Percentiles rank a stretch among this genome's conserved stretches.
These are phyloP conservation scores for Hansenula anomala DNA, from an alignment of 1,139 yeast genomes.

Conservation along the genomic window DNA sequence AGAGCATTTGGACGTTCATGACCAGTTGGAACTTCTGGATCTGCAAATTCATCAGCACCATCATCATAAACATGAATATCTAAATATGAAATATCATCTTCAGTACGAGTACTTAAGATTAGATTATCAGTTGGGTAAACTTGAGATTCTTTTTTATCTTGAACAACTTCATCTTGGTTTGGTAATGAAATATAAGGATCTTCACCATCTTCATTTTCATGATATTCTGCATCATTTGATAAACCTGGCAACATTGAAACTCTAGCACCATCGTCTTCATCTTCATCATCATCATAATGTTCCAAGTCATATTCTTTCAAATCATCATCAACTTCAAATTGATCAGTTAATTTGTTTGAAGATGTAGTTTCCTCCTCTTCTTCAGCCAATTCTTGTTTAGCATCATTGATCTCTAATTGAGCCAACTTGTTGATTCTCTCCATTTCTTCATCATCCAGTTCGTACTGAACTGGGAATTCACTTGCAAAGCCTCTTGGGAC, in stretches of 20 bases:
- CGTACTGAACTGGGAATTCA: conserved; percentile 87
- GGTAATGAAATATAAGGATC: conserved; percentile 80
- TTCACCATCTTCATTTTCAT: conserved; percentile 59
- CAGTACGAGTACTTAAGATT: conserved; percentile 90
- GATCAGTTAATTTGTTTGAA: conserved; percentile 33
- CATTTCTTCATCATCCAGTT: conserved; percentile 88
- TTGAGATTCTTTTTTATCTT: conserved; percentile 78
- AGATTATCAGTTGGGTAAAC: conserved; percentile 87
- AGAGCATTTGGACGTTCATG: conserved; percentile 64
- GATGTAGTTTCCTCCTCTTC: conserved; percentile 12
- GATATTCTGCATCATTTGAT: conserved; percentile 46
- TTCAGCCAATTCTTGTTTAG: conserved; percentile 36
- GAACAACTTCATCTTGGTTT: conserved; percentile 52
- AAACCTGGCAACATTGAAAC: conserved; percentile 72
- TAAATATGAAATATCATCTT: conserved; percentile 87
- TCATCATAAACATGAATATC: conserved; percentile 95
- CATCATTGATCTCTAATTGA: conserved; percentile 72
- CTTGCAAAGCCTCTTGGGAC: conserved; percentile 95
- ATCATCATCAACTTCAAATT: conserved; percentile 70
- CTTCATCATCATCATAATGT: conserved; percentile 71
- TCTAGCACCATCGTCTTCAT: conserved; percentile 41
- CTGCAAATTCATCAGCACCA: conserved; percentile 73
- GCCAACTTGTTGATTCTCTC: conserved; percentile 86
- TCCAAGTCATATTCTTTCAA: conserved; percentile 85
- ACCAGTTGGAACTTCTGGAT: conserved; percentile 66